phyloP scores from a whole-genome alignment of 2,329 filamentous ascomycete genomes.

The Claviceps monticola region DNA sequence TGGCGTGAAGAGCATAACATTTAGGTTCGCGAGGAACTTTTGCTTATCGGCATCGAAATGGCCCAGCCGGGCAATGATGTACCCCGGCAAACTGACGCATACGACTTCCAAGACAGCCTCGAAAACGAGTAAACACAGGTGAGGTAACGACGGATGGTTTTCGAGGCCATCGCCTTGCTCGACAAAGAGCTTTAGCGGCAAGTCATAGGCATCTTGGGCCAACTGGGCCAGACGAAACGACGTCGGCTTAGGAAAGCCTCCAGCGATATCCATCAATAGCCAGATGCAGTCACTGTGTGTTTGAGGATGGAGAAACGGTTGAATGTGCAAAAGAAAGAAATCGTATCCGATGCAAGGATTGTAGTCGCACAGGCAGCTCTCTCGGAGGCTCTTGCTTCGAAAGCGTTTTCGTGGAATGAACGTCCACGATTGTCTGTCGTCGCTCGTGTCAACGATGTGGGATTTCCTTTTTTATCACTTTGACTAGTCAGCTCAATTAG shows the following conservation, averaged over 20 bases:
- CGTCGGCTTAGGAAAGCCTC: slow-evolving; percentile 25
- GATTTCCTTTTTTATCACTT: neutral
- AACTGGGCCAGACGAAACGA: slow-evolving; percentile 30
- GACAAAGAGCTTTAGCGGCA: slow-evolving; percentile 25
- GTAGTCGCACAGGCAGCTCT: neutral
- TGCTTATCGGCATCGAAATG: slow-evolving; percentile 94
- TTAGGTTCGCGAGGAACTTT: slow-evolving; percentile 92
- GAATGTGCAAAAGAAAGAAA: neutral
- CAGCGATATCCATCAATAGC: slow-evolving; percentile 22
- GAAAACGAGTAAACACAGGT: slow-evolving; percentile 73
- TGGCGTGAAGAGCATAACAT: slow-evolving; percentile 91
- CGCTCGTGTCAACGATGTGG: neutral
- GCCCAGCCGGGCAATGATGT: slow-evolving; percentile 77
- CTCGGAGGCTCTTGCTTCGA: neutral
- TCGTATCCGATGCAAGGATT: neutral
- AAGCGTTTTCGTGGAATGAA: neutral
- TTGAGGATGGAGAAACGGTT: neutral
- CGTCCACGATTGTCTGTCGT: neutral
- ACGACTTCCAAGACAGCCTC: slow-evolving; percentile 92
- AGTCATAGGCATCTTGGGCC: slow-evolving; percentile 25
- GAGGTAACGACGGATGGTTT: slow-evolving; percentile 49
- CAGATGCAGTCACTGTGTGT: neutral
- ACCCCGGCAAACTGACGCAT: slow-evolving; percentile 86
- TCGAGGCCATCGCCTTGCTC: slow-evolving; percentile 25
- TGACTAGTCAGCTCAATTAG: no score